These are phyloP conservation scores for Penicillium palitans DNA, from an alignment of 2,329 filamentous ascomycete genomes.

Conservation along the genomic window DNA sequence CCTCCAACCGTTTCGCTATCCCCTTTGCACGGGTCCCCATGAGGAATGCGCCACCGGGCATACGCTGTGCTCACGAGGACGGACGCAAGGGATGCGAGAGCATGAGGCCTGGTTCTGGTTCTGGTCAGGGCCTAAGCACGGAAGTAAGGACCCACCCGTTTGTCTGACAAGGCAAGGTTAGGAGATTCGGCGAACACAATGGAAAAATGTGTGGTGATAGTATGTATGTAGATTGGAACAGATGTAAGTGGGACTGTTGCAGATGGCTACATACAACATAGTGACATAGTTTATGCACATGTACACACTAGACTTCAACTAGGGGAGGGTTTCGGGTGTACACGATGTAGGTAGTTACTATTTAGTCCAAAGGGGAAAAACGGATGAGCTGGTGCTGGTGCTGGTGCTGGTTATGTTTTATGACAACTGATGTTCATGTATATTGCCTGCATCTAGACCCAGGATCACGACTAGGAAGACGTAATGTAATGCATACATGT, in stretches of 20 bases:
- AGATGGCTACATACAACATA: neutral
- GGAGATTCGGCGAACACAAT: neutral
- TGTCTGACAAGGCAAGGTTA: constrained; percentile 8
- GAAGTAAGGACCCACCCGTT: constrained; percentile 12
- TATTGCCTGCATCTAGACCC: neutral
- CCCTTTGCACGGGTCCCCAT: constrained; percentile 6
- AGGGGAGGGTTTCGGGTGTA: neutral
- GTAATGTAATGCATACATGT: neutral
- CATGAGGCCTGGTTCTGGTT: neutral
- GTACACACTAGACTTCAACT: neutral
- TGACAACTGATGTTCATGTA: neutral
- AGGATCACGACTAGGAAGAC: neutral
- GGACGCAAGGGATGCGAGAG: constrained; percentile 21
- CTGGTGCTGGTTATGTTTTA: neutral
- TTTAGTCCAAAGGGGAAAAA: no score
- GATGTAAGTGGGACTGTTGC: neutral
- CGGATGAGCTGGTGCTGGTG: neutral
- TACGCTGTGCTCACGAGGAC: constrained; percentile 23
- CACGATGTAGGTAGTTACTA: neutral
- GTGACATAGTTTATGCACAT: neutral
- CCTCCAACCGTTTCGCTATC: constrained; percentile 2
- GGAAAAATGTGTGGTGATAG: neutral
- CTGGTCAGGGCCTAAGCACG: constrained; percentile 2
- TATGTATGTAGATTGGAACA: neutral
- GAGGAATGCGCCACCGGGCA: constrained; percentile 21